Conservation (phyloP, 306 rosid species). For the Ammopiptanthus mongolicus region DNA sequence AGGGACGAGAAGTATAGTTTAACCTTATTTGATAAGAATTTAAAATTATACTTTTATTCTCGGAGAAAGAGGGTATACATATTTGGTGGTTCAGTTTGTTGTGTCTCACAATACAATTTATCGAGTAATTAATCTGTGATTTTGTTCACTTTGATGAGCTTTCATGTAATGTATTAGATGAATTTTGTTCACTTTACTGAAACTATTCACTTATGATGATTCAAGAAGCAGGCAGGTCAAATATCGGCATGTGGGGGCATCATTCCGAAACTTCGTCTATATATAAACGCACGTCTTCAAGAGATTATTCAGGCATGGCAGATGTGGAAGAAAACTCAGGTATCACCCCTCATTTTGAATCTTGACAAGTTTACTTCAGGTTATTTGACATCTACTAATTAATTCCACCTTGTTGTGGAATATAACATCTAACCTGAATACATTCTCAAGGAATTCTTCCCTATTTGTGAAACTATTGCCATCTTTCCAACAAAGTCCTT, state of each 20-base stretch:
- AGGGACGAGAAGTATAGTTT: no score
- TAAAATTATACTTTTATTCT: not conserved
- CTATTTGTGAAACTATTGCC: not conserved
- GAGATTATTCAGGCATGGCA: constrained; percentile 40
- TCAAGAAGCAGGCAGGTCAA: constrained; percentile 24
- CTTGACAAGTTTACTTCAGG: constrained; percentile 3
- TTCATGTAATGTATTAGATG: not conserved
- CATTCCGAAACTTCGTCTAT: constrained; percentile 56
- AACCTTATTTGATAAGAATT: not conserved
- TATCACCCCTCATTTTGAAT: constrained; percentile 21
- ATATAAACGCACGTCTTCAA: constrained; percentile 75
- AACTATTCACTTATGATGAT: constrained; percentile 16
- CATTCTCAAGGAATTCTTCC: not conserved
- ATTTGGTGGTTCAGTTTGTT: not conserved
- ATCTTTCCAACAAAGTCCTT: not conserved
- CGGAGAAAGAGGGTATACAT: not conserved
- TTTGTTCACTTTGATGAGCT: constrained; percentile 3
- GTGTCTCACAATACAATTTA: not conserved
- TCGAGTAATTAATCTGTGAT: not conserved
- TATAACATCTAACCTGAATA: not conserved
- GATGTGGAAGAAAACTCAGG: constrained; percentile 77
- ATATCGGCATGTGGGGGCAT: constrained; percentile 60
- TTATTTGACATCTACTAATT: not conserved
- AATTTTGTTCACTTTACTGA: not conserved
- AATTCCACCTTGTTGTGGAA: constrained; percentile 1